These are phyloP conservation scores for Venturiaceae sp. DNA, from an alignment of 2,329 filamentous ascomycete genomes.

Conservation along the genomic window DNA sequence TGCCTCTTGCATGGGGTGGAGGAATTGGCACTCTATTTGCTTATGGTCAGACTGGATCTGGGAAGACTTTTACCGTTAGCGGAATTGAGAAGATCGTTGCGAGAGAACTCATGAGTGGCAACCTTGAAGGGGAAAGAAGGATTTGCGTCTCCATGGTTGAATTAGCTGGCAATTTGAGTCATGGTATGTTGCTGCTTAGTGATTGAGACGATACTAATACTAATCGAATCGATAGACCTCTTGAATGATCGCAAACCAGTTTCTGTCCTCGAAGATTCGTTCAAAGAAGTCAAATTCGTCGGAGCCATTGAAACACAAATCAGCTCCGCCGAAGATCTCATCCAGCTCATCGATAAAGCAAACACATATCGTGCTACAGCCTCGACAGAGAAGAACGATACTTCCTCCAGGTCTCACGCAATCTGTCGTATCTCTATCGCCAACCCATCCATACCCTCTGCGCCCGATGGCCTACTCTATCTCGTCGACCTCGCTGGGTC, in stretches of 20 bases:
- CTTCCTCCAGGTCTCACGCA: constrained; percentile 76
- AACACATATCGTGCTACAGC: constrained; percentile 86
- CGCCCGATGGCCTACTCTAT: constrained; percentile 86
- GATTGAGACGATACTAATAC: constrained; percentile 76
- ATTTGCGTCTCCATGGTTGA: constrained; percentile 30
- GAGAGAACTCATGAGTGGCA: constrained; percentile 79
- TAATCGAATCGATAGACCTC: constrained; percentile 65
- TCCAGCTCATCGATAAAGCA: constrained; percentile 11
- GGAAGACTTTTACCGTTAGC: constrained; percentile 96
- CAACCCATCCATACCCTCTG: constrained; percentile 71
- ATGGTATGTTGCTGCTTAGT: constrained; percentile 62
- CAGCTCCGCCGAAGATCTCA: background rate
- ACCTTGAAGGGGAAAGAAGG: constrained; percentile 63
- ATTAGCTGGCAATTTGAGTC: constrained; percentile 36
- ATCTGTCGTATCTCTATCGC: constrained; percentile 81
- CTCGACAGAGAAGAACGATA: constrained; percentile 90
- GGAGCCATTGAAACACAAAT: background rate
- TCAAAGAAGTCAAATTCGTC: constrained; percentile 18
- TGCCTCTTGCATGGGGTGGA: constrained; percentile 37
- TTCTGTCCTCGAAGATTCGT: constrained; percentile 36
- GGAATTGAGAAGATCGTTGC: constrained; percentile 95
- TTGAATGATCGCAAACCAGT: constrained; percentile 32
- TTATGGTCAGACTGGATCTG: constrained; percentile 93
- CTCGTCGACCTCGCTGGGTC: constrained; percentile 92
- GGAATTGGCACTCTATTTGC: constrained; percentile 40